These are phyloP conservation scores for Warburgia ugandensis DNA, from an alignment of 164 flowering plant genomes.

Conservation along the genomic window DNA sequence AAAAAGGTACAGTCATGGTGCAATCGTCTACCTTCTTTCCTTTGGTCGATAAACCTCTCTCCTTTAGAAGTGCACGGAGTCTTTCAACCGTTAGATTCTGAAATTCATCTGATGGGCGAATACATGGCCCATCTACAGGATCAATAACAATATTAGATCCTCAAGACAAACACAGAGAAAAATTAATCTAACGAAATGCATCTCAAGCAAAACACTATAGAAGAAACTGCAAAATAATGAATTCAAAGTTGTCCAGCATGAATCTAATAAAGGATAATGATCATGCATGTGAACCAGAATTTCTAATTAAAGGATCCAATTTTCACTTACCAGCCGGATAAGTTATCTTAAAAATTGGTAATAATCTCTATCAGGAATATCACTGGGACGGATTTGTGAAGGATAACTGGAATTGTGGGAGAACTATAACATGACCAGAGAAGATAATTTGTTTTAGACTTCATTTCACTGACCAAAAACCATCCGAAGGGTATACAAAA, in stretches of 20 bases:
- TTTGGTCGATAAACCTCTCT: conserved; percentile 49
- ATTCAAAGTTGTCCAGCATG: neutral
- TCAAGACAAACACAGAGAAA: neutral
- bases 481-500: no score
- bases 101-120: conserved; percentile 30
- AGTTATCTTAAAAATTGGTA: no score
- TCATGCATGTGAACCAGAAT: neutral
- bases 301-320: neutral
- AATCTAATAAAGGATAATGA: neutral
- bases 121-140: conserved; percentile 44
- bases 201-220: neutral
- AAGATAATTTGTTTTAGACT: no score
- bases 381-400: no score
- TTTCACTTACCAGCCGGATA: no score
- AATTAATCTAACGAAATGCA: neutral
- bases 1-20: neutral
- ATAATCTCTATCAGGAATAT: no score
- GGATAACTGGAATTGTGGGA: no score
- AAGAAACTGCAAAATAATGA: neutral
- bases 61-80: conserved; percentile 61
- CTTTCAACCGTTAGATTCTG: conserved; percentile 64
- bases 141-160: conserved; percentile 8
- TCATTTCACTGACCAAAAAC: no score
- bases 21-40: conserved; percentile 64
- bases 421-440: no score